A percentile compares a stretch with the other conserved stretches of the same genome.
phyloP scores from a whole-genome alignment of 192 early-diverging fungal species.

The Coemansia biformis region DNA sequence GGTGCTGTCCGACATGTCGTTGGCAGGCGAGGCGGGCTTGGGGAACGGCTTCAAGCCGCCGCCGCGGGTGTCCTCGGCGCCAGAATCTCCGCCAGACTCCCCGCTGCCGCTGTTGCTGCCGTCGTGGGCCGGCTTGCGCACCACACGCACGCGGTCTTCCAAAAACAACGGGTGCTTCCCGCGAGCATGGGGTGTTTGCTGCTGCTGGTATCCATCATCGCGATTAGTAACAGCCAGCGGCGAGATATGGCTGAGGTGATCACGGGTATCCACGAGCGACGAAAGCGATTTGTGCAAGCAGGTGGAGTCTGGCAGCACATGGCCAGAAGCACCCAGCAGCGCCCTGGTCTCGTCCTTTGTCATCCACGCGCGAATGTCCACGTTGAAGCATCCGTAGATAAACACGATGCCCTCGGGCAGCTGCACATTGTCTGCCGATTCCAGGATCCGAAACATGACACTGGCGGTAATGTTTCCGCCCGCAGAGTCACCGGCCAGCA shows the following conservation, averaged over 20 bases:
- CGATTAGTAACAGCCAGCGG: conserved; percentile 54
- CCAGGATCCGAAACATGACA: conserved; percentile 74
- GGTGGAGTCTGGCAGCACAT: background rate
- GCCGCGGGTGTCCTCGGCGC: background rate
- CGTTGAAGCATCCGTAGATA: conserved; percentile 85
- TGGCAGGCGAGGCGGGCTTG: too few species aligned
- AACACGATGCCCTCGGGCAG: conserved; percentile 72
- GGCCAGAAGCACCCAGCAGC: conserved; percentile 18
- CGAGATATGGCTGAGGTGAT: conserved; percentile 60
- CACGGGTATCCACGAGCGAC: conserved; percentile 55
- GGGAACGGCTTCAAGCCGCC: too few species aligned
- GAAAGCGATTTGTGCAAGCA: conserved; percentile 3
- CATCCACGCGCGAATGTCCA: conserved; percentile 95
- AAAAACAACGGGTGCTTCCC: conserved; percentile 11
- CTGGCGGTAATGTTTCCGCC: conserved; percentile 85
- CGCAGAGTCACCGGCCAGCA: conserved; percentile 86
- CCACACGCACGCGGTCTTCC: conserved; percentile 36
- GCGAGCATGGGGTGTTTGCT: background rate
- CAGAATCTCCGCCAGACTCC: background rate
- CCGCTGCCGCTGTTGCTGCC: too few species aligned
- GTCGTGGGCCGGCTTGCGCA: background rate
- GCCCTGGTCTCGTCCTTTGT: conserved; percentile 39
- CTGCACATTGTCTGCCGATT: conserved; percentile 54
- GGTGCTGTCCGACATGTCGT: too few species aligned
- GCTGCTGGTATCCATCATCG: conserved; percentile 26